Evolutionary conservation across 768 basidiomycete genomes (phyloP).

Genomic region (Coprinopsis strossmayeri): DNA sequence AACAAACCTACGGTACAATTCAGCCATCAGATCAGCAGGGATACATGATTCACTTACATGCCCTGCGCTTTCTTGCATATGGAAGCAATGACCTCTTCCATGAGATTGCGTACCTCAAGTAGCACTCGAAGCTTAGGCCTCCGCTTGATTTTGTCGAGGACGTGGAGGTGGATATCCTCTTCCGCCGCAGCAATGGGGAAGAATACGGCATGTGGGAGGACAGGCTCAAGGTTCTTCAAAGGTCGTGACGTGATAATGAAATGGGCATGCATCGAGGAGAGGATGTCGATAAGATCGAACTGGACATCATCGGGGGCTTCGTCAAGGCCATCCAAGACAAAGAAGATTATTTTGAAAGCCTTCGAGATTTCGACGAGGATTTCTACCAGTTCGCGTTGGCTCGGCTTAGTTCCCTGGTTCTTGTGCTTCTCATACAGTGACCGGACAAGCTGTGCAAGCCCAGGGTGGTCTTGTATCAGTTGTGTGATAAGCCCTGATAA

Average conservation of each 20-base stretch:
- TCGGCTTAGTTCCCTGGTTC: neutral
- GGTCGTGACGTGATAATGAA: conserved; percentile 1
- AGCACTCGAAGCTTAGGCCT: neutral
- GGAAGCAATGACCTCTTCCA: neutral
- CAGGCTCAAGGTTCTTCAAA: neutral
- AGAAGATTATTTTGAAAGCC: neutral
- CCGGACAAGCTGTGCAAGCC: neutral
- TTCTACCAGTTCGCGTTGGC: neutral
- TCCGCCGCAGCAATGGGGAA: neutral
- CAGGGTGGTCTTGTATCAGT: neutral
- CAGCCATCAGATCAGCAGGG: neutral
- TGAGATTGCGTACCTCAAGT: neutral
- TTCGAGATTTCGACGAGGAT: neutral
- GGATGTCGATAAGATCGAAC: neutral
- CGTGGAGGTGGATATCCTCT: neutral
- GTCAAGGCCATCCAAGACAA: conserved; percentile 5
- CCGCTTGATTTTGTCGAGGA: neutral
- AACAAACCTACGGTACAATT: neutral
- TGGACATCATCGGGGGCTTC: neutral
- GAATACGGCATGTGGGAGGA: neutral
- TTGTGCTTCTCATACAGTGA: neutral
- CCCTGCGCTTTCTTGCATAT: neutral
- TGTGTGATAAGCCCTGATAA: neutral
- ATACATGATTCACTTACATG: neutral
- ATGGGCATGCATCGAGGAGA: neutral